Evolutionary conservation across 2,329 filamentous ascomycete genomes (phyloP), one percentile per base, ranked within the genome.

Genomic region (Fusarium mexicanum): DNA sequence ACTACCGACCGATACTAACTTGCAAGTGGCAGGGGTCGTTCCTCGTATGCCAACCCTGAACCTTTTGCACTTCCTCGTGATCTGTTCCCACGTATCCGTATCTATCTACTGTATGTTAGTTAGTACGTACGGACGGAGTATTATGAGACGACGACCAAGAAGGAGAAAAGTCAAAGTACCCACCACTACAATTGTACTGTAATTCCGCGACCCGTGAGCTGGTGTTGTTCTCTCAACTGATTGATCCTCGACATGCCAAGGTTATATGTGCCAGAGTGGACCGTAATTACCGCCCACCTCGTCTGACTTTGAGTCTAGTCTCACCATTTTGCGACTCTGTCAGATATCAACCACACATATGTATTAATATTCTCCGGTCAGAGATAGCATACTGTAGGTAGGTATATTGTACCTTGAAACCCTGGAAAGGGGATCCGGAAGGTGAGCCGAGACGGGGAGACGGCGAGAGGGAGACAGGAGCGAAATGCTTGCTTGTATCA

Each of bases 301-400:
- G 20, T 22, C 24, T 22, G 24, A 26, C 18, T 47, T 29, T 47
- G 13, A 29, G 44, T 29, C 29, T 33, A 33, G 22, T 33, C 29
- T 33, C 29, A 24, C 22, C 29, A 29, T 51, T 33, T 51, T 51
- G 31, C 48, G 31, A 35, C 18, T 47, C 29, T 44, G 61, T 73
- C 71, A 71, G n/a, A 73, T 73, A 70, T 73, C 57, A 57, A 53
- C 12, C 57, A 38, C 31, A 16, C 24, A 41, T 26, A 41, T 26
- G 29, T 35, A 16, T 37, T n/a, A 12, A 61, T 38, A 63, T 44
- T 68, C 64, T 62, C 51, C 64, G 54, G 38, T 17, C 12, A 50
- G 16, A 63, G 37, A 33, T 20, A 43, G 46, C n/a, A 24, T 51
- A 24, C 48, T 31, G n/a, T 29, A 37, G 46, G 44, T 35, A 50